Percentiles rank a stretch among this genome's conserved stretches.
Conservation (phyloP, 495 filamentous ascomycete species). For the Daldinia grandis region DNA sequence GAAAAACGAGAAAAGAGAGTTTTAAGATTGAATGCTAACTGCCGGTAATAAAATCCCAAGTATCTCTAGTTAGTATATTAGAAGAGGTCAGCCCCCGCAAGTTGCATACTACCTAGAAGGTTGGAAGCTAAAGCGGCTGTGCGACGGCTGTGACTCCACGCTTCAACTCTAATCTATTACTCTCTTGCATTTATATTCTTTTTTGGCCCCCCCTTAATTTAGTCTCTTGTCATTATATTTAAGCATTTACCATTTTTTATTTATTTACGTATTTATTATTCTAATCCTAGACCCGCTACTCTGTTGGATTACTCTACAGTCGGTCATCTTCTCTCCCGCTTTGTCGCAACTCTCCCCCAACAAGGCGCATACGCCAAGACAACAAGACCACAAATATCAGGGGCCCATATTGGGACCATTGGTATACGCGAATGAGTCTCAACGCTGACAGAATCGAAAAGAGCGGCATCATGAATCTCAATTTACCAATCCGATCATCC, state of each 20-base stretch:
- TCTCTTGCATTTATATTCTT: background rate
- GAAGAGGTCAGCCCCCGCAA: slow-evolving; percentile 1
- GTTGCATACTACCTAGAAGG: background rate
- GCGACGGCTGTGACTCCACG: background rate
- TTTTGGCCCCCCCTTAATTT: background rate
- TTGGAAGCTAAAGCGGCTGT: slow-evolving; percentile 3
- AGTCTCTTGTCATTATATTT: background rate
- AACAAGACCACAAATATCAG: slow-evolving; percentile 1
- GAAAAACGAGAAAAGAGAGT: background rate
- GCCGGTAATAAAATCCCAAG: background rate
- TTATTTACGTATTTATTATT: no score
- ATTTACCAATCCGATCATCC: slow-evolving; percentile 57
- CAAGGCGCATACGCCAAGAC: slow-evolving; percentile 14
- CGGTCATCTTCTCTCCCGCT: background rate
- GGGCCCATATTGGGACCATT: slow-evolving; percentile 1
- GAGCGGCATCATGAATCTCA: slow-evolving; percentile 54
- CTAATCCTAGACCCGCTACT: background rate
- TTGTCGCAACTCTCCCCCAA: slow-evolving; percentile 5
- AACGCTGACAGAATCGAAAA: slow-evolving; percentile 15
- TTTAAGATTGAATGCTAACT: background rate
- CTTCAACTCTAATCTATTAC: background rate
- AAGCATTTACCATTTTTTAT: background rate
- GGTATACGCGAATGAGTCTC: slow-evolving; percentile 1
- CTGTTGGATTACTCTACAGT: slow-evolving; percentile 13
- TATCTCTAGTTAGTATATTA: slow-evolving; percentile 1